Evolutionary conservation across 2,329 filamentous ascomycete genomes (phyloP), one percentile per base, ranked within the genome.

Genomic region (Fusarium veterinarium): DNA sequence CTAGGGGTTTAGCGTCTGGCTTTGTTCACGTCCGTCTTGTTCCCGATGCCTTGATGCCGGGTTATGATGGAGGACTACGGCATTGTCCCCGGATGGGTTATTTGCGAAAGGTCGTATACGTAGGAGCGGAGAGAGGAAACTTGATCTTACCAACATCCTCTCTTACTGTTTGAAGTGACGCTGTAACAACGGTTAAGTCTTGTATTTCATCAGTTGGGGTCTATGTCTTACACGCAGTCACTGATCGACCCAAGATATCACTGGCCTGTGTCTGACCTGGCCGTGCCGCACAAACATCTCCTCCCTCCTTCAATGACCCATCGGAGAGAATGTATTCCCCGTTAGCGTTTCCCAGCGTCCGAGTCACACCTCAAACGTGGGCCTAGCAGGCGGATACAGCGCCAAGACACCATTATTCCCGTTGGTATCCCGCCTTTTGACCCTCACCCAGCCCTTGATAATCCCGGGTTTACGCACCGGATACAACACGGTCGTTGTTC

Each of bases 401-500:
- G 48, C 64, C 60, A 69, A 67, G 64, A 38, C 37, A 58, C 19
- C 51, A 69, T 76, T 77, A 77, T 77, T 77, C 69, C 75, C 75
- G 74, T 76, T 35, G 56, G 67, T 67, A 76, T 75, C 62, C 75
- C 75, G 74, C 60, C 49, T 58, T 40, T 71, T 49, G 56, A 58
- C 63, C 61, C 69, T 76, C 69, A 74, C 64, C 59, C 57, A 66
- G 67, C 49, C 66, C 52, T 71, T 72, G 44, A 74, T 67, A 76
- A 72, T 49, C 46, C 68, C 58, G 74, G 75, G 64, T 59, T 64
- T 75, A 58, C 64, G 57, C 72, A 63, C 75, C 67, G 60, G 67
- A 63, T 60, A 51, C 55, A 59, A 61, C 57, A 62, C 49, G 46
- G 45, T 49, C 60, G 57, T 56, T 58, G 56, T 68, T 64, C 37